Evolutionary conservation across 805 yeast species (phyloP), one percentile per base, ranked within the genome.

Genomic region (Teunomyces tritomae): DNA sequence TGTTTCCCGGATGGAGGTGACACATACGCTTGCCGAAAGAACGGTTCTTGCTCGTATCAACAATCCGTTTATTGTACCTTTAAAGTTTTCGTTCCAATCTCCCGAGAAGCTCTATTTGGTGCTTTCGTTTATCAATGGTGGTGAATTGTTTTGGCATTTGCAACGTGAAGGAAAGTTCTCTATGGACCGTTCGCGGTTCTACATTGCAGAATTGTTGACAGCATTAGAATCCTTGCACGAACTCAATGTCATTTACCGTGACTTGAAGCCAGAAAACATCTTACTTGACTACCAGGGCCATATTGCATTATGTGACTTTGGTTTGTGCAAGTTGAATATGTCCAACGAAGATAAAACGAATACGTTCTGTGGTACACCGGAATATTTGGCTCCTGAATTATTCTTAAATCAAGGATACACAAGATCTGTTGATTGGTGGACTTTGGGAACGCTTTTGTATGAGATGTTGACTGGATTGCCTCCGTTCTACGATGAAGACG

Each of bases 281-380:
- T 70, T 94, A 58, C 70, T 94, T 33, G 99, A 94, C 65, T 90
- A 92, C 69, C 96, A 94, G 59, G 99, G 99, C 2, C 99, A 94
- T 67, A 94, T 94, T 64, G 97, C 98, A 1, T 73, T 94, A 47
- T 94, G 99, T 73, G 99, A 94, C 70, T 94, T 94, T 64, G 99
- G 99, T 5, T 76, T 94, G 39, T 94, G 98, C 73, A 94, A 94
- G 70, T 80, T 94, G 58, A 89, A 94, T 72, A 94, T 94, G 99
- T 82, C 84, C 55, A 82, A 85, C 57, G 85, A 87, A 51, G 96
- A 90, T 58, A 87, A 87, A 67, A 85, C 89, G 1, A 86, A 85
- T 58, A 94, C 99, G 0, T 94, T 94, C 65, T 94, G 99, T 69
- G 99, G 99, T 35, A 94, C 99, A 0, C 98, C 98, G 0, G 98